Conservation (phyloP, 164 flowering plant species). For the Sedum album region DNA sequence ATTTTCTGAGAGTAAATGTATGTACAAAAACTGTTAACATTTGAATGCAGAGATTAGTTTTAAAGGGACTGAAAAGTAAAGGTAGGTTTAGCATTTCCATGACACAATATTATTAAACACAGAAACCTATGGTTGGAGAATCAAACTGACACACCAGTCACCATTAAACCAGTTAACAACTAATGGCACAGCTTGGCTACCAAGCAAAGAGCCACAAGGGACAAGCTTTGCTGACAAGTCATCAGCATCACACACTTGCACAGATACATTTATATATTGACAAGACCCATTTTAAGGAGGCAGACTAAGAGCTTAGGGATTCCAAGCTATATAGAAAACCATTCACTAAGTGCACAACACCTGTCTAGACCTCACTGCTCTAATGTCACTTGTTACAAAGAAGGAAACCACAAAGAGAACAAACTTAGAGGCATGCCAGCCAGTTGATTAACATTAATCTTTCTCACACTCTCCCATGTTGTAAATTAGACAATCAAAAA, state of each 20-base stretch:
- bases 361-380: constrained; percentile 5
- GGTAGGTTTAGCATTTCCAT: not conserved
- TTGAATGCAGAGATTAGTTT: not conserved
- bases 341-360: constrained; percentile 7
- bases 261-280: not conserved
- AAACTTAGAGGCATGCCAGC: constrained; percentile 19
- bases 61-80: not conserved
- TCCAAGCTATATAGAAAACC: constrained; percentile 4
- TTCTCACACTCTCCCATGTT: constrained; percentile 37
- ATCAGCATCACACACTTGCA: not conserved
- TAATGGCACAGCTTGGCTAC: not conserved
- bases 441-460: constrained; percentile 37
- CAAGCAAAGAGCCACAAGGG: not conserved
- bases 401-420: constrained; percentile 27
- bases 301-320: constrained; percentile 8
- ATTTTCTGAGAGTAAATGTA: too few relatives aligned
- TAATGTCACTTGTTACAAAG: constrained; percentile 18
- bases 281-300: constrained; percentile 10
- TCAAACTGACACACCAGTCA: not conserved
- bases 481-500: constrained; percentile 15
- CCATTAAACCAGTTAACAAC: constrained; percentile 2
- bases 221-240: constrained; percentile 2
- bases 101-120: not conserved
- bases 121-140: not conserved
- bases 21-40: not conserved